phyloP scores from a whole-genome alignment of 495 filamentous ascomycete species.

The Aspergillus sclerotiicarbonarius region DNA sequence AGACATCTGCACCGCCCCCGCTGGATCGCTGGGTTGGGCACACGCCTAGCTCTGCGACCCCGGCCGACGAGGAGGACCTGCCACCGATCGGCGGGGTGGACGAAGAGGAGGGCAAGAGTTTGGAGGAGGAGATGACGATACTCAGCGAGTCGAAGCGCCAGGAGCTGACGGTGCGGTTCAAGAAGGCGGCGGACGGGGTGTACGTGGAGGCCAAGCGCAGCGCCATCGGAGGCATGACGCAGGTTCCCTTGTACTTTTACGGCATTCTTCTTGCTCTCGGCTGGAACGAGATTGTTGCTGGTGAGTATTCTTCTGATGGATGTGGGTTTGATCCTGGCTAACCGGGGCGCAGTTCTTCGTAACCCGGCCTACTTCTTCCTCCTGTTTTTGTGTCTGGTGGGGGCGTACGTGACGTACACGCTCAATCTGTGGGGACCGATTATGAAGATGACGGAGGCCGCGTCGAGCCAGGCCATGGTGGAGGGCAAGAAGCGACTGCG shows the following conservation, averaged over 20 bases:
- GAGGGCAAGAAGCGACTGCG: slow-evolving; percentile 85
- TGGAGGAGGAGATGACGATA: slow-evolving; percentile 95
- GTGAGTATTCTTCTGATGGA: slow-evolving; percentile 47
- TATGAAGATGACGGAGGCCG: slow-evolving; percentile 88
- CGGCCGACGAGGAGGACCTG: slow-evolving; percentile 87
- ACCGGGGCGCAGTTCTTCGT: slow-evolving; percentile 63
- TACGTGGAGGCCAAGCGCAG: slow-evolving; percentile 97
- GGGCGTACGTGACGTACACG: slow-evolving; percentile 82
- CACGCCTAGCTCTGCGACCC: slow-evolving; percentile 69
- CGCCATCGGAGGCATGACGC: slow-evolving; percentile 91
- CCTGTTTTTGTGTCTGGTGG: slow-evolving; percentile 69
- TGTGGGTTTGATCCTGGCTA: neutral
- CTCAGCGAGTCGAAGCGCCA: slow-evolving; percentile 81
- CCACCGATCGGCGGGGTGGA: slow-evolving; percentile 84
- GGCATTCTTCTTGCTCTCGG: slow-evolving; percentile 82
- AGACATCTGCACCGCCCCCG: slow-evolving; percentile 71
- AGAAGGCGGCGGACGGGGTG: slow-evolving; percentile 94
- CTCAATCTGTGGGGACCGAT: slow-evolving; percentile 97
- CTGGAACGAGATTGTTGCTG: slow-evolving; percentile 94
- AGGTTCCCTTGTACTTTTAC: slow-evolving; percentile 94
- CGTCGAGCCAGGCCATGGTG: slow-evolving; percentile 77
- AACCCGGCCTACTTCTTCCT: slow-evolving; percentile 93
- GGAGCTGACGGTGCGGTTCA: slow-evolving; percentile 91
- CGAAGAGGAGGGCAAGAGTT: slow-evolving; percentile 86
- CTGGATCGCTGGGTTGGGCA: slow-evolving; percentile 78